Base-by-base conservation (phyloP, 2,329 filamentous ascomycete species). In the Alternaria incomplexa region DNA sequence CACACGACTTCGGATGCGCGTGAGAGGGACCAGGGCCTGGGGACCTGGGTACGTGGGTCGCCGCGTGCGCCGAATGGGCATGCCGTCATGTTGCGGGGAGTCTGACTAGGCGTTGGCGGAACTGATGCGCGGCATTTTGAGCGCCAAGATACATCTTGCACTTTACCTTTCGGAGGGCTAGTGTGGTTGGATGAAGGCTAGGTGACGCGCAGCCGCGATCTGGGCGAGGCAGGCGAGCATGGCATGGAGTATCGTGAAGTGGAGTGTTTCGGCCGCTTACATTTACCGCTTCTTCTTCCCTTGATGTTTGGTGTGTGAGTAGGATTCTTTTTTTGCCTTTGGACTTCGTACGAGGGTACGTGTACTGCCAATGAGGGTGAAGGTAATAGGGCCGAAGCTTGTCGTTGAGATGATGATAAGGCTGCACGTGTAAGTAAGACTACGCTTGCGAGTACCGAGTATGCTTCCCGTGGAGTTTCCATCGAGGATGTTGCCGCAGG, bases 71-170 rank as follows among this genome's bases (percentile, higher is more conserved):
- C 62, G 59, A 63, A 46, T 53, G 23, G 40, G 62, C 65, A 61
- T 73, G 64, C 70, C 71, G 70, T 69, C 67, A 73, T 69, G 61
- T 72, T 73, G 71, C 71, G 71, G 71, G 71, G 66, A 65, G 58
- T 28, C 40, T 58, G 32, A 53, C 40, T 30, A 40, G n/a, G 40
- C 26, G 56, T 55, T 36, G 69, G 69, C 71, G 71, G 71, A 72
- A 72, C 52, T 62, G 63, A 52, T 68, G 61, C 50, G 64, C 71
- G 71, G 71, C 71, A 73, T 60, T 72, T 70, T 62, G 50, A 36
- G 36, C 61, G 63, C 64, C 67, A 65, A 68, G 69, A 46, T 12
- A 5, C 12, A 32, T 9, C 25, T 36, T 7, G 3, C n/a, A 7
- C 26, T 40, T 64, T 64, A 7, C 59, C 51, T n/a, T 7, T 11